These are phyloP conservation scores for Gossypium davidsonii DNA, from an alignment of 441 rosid species.

Conservation along the genomic window DNA sequence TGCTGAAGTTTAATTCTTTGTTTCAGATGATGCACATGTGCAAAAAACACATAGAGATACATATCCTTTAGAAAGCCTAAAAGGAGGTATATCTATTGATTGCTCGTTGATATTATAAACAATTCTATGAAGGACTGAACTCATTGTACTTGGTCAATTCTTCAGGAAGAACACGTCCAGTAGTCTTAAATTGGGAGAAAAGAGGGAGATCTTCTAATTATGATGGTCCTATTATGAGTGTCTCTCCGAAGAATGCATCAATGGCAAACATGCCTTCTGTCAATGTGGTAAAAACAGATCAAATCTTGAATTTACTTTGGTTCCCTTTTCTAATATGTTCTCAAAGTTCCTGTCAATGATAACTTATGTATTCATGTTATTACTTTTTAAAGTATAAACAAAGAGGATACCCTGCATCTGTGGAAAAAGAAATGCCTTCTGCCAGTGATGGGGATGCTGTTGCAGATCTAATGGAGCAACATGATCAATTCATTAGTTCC, in stretches of 20 bases:
- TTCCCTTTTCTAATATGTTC: not conserved
- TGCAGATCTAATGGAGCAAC: constrained; percentile 68
- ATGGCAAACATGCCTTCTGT: constrained; percentile 36
- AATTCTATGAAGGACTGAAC: constrained; percentile 12
- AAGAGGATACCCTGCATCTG: constrained; percentile 47
- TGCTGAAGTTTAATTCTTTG: constrained; percentile 14
- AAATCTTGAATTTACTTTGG: not conserved
- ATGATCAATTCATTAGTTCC: constrained; percentile 75
- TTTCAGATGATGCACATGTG: constrained; percentile 63
- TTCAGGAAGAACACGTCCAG: constrained; percentile 67
- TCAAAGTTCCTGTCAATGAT: constrained; percentile 3
- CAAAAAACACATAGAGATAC: constrained; percentile 47
- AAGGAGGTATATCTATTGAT: constrained; percentile 52
- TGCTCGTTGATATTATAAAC: constrained; percentile 5
- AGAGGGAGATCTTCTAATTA: constrained; percentile 59
- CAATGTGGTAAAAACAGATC: constrained; percentile 39
- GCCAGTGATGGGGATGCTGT: constrained; percentile 64
- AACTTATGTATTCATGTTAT: constrained; percentile 7
- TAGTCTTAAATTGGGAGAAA: constrained; percentile 63
- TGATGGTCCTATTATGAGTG: constrained; percentile 44
- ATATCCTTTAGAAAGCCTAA: constrained; percentile 42
- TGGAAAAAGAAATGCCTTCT: constrained; percentile 52
- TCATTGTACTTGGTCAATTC: constrained; percentile 15
- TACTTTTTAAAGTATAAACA: constrained; percentile 42
- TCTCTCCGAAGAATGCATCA: constrained; percentile 44